These are phyloP conservation scores for Fraxinus angustifolia DNA, from an alignment of 305 asterid species.

Conservation along the genomic window DNA sequence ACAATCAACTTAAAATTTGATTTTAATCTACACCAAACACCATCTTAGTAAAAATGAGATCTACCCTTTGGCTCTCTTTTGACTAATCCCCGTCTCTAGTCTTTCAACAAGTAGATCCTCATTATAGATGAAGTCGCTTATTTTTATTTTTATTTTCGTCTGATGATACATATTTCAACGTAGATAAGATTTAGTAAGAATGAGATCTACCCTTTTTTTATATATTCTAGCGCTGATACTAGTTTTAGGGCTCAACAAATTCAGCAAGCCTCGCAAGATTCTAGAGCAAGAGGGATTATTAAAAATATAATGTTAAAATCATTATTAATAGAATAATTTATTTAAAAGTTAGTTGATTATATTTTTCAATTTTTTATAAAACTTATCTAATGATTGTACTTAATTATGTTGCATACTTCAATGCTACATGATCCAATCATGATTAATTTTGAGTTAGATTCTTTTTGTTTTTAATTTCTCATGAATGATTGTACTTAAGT, in stretches of 20 bases:
- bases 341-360: background rate
- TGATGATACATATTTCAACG: background rate
- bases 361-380: background rate
- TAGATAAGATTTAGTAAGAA: too few species aligned
- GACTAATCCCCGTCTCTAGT: background rate
- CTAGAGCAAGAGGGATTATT: background rate
- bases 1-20: too few species aligned
- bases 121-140: background rate
- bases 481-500: constrained; percentile 8
- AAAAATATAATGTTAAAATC: background rate
- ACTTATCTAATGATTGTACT: background rate
- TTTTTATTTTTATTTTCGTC: too few species aligned
- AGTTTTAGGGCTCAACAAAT: too few species aligned
- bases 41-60: too few species aligned
- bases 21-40: too few species aligned
- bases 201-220: background rate
- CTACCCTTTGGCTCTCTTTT: background rate
- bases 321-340: too few species aligned
- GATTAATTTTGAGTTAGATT: background rate
- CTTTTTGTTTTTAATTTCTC: background rate
- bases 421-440: background rate
- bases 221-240: too few species aligned
- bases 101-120: too few species aligned
- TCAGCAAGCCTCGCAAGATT: too few species aligned
- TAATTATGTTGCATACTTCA: background rate